phyloP scores from a whole-genome alignment of 345 rosid genomes.

The Syzygium aromaticum region DNA sequence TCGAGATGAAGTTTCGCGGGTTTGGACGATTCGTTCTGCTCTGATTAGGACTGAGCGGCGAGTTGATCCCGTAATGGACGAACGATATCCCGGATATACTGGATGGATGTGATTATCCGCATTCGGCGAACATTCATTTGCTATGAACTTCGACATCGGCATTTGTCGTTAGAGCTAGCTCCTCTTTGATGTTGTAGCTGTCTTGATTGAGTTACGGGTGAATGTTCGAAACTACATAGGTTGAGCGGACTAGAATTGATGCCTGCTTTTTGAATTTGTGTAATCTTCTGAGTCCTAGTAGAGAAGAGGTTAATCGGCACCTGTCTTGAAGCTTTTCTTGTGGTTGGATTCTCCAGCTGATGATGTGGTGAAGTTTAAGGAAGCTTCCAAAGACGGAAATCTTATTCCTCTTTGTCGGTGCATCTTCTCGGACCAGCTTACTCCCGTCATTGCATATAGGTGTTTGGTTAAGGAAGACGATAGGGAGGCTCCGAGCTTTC shows the following conservation, averaged over 20 bases:
- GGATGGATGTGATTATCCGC: neutral
- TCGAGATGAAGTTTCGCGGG: neutral
- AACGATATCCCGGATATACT: neutral
- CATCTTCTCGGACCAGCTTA: conserved; percentile 83
- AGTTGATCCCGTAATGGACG: neutral
- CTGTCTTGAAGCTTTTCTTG: neutral
- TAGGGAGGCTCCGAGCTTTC: conserved; percentile 83
- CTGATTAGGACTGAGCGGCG: neutral
- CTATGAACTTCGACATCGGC: neutral
- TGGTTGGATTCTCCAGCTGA: conserved; percentile 20
- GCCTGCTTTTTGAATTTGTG: neutral
- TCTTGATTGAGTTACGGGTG: neutral
- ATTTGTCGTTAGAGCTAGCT: neutral
- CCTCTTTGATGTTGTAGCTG: neutral
- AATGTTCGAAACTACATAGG: neutral
- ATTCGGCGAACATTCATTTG: neutral
- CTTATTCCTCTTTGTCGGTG: conserved; percentile 61
- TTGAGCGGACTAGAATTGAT: neutral
- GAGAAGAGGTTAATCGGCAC: neutral
- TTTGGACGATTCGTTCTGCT: neutral
- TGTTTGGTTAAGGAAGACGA: conserved; percentile 86
- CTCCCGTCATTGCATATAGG: conserved; percentile 80
- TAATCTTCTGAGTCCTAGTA: neutral
- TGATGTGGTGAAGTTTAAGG: conserved; percentile 34
- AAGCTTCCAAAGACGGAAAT: conserved; percentile 56